Conservation (phyloP, 768 basidiomycete species). For the Lyophyllum semitale region DNA sequence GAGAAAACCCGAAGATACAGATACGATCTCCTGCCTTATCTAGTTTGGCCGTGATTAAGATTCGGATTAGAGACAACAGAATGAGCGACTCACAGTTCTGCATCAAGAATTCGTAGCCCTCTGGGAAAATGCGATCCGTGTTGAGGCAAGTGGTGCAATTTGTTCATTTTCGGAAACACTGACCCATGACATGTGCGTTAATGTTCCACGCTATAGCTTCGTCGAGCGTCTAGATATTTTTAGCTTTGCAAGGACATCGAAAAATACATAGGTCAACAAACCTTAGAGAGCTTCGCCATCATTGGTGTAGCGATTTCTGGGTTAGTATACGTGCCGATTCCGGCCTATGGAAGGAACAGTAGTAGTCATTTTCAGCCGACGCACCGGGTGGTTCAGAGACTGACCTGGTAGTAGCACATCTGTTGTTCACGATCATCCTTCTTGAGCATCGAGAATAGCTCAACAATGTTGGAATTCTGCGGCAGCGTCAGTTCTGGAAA, state of each 20-base stretch:
- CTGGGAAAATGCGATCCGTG: slow-evolving; percentile 22
- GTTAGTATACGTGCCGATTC: slow-evolving; percentile 53
- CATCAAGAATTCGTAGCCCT: slow-evolving; percentile 61
- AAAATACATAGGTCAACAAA: slow-evolving; percentile 6
- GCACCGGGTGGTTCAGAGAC: background rate
- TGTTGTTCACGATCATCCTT: slow-evolving; percentile 52
- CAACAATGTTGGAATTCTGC: slow-evolving; percentile 53
- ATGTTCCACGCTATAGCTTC: slow-evolving; percentile 49
- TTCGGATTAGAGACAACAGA: no score
- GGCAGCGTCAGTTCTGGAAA: background rate
- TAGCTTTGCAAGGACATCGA: background rate
- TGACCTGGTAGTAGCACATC: slow-evolving; percentile 58
- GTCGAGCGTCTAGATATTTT: slow-evolving; percentile 35
- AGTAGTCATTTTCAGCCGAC: no score
- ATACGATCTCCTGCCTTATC: slow-evolving; percentile 45
- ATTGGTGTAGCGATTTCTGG: slow-evolving; percentile 46
- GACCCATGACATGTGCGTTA: slow-evolving; percentile 53
- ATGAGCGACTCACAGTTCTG: slow-evolving; percentile 43
- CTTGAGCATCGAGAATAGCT: slow-evolving; percentile 51
- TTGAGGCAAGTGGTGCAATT: no score
- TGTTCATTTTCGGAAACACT: no score
- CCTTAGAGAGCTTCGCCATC: slow-evolving; percentile 44
- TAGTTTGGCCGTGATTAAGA: no score
- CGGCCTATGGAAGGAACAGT: slow-evolving; percentile 36
- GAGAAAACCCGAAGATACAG: slow-evolving; percentile 64